Evolutionary conservation across 345 rosid species (phyloP), one percentile per base, ranked within the genome.

Genomic region (Boechera divaricarpa): DNA sequence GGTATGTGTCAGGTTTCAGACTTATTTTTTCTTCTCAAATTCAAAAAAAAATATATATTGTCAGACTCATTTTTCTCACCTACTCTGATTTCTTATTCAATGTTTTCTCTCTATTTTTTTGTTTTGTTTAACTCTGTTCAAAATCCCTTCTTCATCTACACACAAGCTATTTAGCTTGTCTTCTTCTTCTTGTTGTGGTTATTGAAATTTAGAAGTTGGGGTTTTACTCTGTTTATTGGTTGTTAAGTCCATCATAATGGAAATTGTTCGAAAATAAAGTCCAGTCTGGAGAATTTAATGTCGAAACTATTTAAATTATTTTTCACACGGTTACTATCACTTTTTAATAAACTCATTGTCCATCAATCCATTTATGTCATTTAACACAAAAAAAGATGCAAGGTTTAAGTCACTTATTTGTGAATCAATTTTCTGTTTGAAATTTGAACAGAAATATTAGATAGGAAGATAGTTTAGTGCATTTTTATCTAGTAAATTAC

Each of bases 1-100:
- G 72, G 72, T 48, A 55, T 64, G 77, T 78, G 81, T 78, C 81
- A 78, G 78, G 72, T 72, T 78, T 78, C 81, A 78, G 73, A 78
- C 81, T 65, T 66, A 35, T 48, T 65, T 76, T 13, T 77, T 76
- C 80, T 77, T 6, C 29, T 63, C 70, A 21, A 12, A 13, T 42
- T 69, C 44, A 61, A 58, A 13, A n/a, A 7, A 18, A 42, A 21
- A 11, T 3, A 41, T 8, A 39, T 39, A 8, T 55, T 56, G 63
- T 55, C 66, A 62, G 66, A 4, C 33, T 71, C 31, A 63, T 63
- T 57, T 77, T 71, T 6, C 81, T 65, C 66, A 77, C 77, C 81
- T 57, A 77, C 77, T 77, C 73, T 70, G 0, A 55, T 71, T 39
- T 77, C 47, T 65, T 48, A 72, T 65, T 57, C 62, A 71, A 65